Conservation (phyloP, 2,329 filamentous ascomycete genomes). For the Aureobasidium musti region DNA sequence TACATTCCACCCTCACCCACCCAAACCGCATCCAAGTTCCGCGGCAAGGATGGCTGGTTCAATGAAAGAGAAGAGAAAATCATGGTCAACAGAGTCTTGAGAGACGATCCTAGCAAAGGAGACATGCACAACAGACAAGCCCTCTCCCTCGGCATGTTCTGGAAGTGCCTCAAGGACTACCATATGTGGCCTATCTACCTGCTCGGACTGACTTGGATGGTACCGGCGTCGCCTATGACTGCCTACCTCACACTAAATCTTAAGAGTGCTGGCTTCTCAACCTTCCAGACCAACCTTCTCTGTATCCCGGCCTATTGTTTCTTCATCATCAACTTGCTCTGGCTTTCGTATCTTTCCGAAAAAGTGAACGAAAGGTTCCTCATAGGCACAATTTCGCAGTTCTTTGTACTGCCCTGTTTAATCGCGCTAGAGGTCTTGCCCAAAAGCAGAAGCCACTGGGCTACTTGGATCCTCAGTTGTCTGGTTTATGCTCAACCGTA, state of each 20-base stretch:
- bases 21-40: slow-evolving; percentile 62
- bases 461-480: slow-evolving; percentile 44
- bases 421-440: slow-evolving; percentile 44
- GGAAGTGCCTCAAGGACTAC: slow-evolving; percentile 55
- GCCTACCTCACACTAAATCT: slow-evolving; percentile 47
- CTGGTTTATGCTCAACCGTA: slow-evolving; percentile 47
- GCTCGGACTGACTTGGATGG: slow-evolving; percentile 50
- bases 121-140: slow-evolving; percentile 62
- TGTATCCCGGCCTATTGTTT: slow-evolving; percentile 50
- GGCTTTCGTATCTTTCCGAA: slow-evolving; percentile 52
- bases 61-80: slow-evolving; percentile 67
- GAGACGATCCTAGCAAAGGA: slow-evolving; percentile 60
- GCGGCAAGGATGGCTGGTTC: slow-evolving; percentile 66
- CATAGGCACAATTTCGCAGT: slow-evolving; percentile 47
- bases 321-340: slow-evolving; percentile 54
- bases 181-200: slow-evolving; percentile 61
- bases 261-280: slow-evolving; percentile 44
- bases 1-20: slow-evolving; percentile 65
- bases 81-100: slow-evolving; percentile 64
- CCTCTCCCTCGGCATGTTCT: slow-evolving; percentile 52
- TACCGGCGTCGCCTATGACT: slow-evolving; percentile 43
- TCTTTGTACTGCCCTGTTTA: slow-evolving; percentile 48
- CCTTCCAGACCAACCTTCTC: slow-evolving; percentile 49
- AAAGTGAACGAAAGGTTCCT: slow-evolving; percentile 57
- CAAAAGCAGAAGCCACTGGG: slow-evolving; percentile 43